A percentile compares a stretch with the other conserved stretches of the same genome.
These are phyloP conservation scores for Francoa sonchifolia DNA, from an alignment of 441 rosid genomes.

Conservation along the genomic window DNA sequence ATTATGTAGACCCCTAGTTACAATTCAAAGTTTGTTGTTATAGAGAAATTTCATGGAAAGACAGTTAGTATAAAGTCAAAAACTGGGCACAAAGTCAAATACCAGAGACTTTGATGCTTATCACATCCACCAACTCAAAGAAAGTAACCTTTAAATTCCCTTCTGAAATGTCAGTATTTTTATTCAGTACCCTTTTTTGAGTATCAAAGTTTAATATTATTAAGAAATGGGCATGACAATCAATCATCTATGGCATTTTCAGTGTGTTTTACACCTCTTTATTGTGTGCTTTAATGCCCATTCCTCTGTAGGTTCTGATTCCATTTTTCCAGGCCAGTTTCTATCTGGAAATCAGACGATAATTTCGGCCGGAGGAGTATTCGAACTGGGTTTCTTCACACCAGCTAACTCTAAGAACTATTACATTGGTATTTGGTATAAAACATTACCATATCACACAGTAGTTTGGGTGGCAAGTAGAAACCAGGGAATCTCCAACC, in stretches of 20 bases:
- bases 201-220: no score
- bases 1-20: no score
- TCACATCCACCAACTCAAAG: no score
- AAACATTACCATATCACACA: slow-evolving; percentile 3
- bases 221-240: neutral
- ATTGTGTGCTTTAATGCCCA: neutral
- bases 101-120: no score
- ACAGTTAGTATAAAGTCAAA: no score
- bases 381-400: slow-evolving; percentile 19
- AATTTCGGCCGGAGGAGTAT: slow-evolving; percentile 9
- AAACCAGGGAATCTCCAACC: slow-evolving; percentile 1
- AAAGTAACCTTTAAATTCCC: no score
- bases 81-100: no score
- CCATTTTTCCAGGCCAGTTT: slow-evolving; percentile 12
- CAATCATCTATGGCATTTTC: neutral
- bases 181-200: no score
- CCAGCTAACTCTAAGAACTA: slow-evolving; percentile 10
- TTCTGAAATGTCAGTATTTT: no score
- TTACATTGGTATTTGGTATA: slow-evolving; percentile 18
- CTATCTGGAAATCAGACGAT: slow-evolving; percentile 14
- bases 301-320: slow-evolving; percentile 7
- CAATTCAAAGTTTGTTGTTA: no score
- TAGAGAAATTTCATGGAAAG: no score
- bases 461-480: slow-evolving; percentile 19
- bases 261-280: neutral